Base-by-base conservation (phyloP, 495 filamentous ascomycete species). In the Opeltia flavorubescens region DNA sequence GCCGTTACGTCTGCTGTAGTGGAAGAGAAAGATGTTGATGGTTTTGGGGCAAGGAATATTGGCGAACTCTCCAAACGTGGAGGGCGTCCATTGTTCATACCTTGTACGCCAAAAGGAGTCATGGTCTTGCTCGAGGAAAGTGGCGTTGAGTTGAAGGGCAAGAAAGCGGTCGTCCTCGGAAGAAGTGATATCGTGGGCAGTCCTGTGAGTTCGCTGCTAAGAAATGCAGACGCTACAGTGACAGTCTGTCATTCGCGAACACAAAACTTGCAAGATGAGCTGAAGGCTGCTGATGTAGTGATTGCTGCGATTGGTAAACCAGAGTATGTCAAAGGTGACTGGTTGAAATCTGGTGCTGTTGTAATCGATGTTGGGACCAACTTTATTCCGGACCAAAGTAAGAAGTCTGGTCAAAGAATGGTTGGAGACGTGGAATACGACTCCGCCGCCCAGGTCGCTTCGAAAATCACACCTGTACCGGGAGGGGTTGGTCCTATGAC, bases 311-410 rank as follows among this genome's bases (percentile, higher is more conserved):
- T 96, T 65, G 91, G 91, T 28, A 69, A 87, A 58, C 74, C 89
- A 3, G 74, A 76, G 47, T 91, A 94, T 55, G 76, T 98, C 54
- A 88, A 86, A 63, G 91, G 89, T 44, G 88, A 95, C 33, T 95
- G 86, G 86, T 61, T 98, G 55, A 98, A 96, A 68, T 77, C 81
- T 8, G 91, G 91, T 20, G 86, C 74, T 17, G 88, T 96, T 12
- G 88, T 98, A 23, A 94, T 98, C 59, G 91, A 98, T 60, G 91
- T 98, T 21, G 91, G 91, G 40, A 98, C 89, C 46, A 98, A 96
- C 67, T 95, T 85, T 70, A 80, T 95, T 52, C 76, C 83, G n/a
- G 91, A 98, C 59, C 73, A 77, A n/a, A 79, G 85, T 33, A 93
- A 83, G 64, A 96, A 95, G 66, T 94, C 87, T 15, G 93, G 91